These are phyloP conservation scores for Fusarium udum DNA, from an alignment of 2,329 filamentous ascomycete genomes.

Conservation along the genomic window DNA sequence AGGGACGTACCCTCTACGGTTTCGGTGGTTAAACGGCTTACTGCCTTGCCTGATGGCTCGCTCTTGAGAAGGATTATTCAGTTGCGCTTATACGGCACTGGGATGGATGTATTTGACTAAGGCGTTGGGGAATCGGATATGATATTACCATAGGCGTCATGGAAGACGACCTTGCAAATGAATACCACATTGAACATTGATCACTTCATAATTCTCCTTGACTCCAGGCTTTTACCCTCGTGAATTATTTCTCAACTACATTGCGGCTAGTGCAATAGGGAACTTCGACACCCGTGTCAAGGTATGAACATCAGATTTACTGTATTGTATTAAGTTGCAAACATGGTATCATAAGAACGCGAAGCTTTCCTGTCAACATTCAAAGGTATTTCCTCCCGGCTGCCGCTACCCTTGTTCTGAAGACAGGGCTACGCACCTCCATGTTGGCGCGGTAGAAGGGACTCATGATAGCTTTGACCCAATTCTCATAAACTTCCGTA, in stretches of 20 bases:
- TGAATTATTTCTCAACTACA: neutral
- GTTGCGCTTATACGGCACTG: slow-evolving; percentile 21
- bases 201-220: neutral
- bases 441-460: slow-evolving; percentile 91
- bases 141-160: slow-evolving; percentile 48
- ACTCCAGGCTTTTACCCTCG: neutral
- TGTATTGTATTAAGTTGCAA: slow-evolving; percentile 13
- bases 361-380: slow-evolving; percentile 33
- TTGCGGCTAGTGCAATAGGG: neutral
- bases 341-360: slow-evolving; percentile 39
- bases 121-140: slow-evolving; percentile 48
- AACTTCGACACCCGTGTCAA: no score
- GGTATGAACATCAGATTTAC: neutral
- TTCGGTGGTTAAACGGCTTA: slow-evolving; percentile 77
- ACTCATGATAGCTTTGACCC: slow-evolving; percentile 97
- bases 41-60: slow-evolving; percentile 11
- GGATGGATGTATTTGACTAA: slow-evolving; percentile 41
- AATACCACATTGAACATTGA: slow-evolving; percentile 44
- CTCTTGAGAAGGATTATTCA: slow-evolving; percentile 28
- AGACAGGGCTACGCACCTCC: slow-evolving; percentile 86
- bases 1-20: slow-evolving; percentile 83
- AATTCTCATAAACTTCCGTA: slow-evolving; percentile 93
- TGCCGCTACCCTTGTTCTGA: slow-evolving; percentile 81
- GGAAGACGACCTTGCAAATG: slow-evolving; percentile 47
- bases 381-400: slow-evolving; percentile 93